Percentiles rank a stretch among this genome's conserved stretches.
Evolutionary conservation across 352 stramenopile species (phyloP).

Genomic region (Phytophthora pini): DNA sequence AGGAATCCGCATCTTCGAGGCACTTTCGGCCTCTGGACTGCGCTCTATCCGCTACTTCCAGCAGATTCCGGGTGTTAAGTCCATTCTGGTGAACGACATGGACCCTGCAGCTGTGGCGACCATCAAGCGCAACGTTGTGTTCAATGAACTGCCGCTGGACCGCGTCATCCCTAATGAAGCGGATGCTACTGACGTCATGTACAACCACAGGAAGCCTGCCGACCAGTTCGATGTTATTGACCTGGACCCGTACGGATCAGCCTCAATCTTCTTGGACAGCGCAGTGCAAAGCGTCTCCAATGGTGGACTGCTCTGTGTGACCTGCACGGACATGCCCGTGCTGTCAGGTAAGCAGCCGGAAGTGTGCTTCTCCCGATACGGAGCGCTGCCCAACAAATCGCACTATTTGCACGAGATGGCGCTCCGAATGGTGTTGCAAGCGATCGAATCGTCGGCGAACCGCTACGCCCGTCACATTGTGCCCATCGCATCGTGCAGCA

Average conservation of each 20-base stretch:
- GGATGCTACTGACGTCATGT: constrained; percentile 90
- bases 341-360: constrained; percentile 90
- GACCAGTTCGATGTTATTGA: constrained; percentile 99
- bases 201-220: constrained; percentile 81
- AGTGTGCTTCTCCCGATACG: constrained; percentile 90
- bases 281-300: constrained; percentile 95
- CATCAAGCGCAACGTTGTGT: constrained; percentile 96
- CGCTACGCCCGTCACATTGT: constrained; percentile 97
- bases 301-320: constrained; percentile 98
- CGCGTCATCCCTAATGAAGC: constrained; percentile 87
- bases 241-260: constrained; percentile 99
- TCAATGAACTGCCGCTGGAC: constrained; percentile 86
- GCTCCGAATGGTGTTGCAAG: constrained; percentile 94
- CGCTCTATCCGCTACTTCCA: constrained; percentile 99
- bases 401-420: constrained; percentile 91
- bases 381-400: constrained; percentile 86
- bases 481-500: constrained; percentile 97
- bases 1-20: constrained; percentile 98
- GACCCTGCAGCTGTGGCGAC: constrained; percentile 95
- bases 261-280: constrained; percentile 98
- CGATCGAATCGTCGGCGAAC: constrained; percentile 95
- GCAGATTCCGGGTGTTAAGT: constrained; percentile 97
- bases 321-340: constrained; percentile 99
- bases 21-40: constrained; percentile 97
- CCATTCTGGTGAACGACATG: constrained; percentile 99